These are phyloP conservation scores for Fraxinus platypoda DNA, from an alignment of 305 asterid genomes.

Conservation along the genomic window DNA sequence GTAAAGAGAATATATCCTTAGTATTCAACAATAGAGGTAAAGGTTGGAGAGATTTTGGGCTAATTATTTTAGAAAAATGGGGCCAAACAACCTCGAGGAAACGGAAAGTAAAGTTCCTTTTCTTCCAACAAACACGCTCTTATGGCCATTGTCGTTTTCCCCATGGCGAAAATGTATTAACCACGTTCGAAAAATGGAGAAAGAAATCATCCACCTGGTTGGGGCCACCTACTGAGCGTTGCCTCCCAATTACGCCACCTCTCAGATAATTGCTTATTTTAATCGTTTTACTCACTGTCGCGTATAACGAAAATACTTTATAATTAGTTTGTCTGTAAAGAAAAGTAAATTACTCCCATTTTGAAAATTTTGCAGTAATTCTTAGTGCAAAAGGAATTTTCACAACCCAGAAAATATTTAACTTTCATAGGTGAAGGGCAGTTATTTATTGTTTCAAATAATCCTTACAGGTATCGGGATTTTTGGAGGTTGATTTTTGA, in stretches of 20 bases:
- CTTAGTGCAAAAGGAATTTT: neutral
- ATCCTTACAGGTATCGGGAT: slow-evolving; percentile 15
- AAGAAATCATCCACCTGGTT: neutral
- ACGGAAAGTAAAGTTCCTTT: no score
- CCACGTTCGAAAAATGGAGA: neutral
- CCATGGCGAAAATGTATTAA: no score
- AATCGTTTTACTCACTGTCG: neutral
- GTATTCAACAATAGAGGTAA: no score
- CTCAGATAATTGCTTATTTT: neutral
- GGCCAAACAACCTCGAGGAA: no score
- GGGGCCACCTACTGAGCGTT: neutral
- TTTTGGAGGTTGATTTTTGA: neutral
- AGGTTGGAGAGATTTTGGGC: no score
- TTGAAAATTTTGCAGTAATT: neutral
- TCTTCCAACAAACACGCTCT: neutral
- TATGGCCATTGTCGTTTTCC: neutral
- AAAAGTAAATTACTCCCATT: neutral
- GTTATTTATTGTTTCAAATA: slow-evolving; percentile 30
- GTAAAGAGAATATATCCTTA: no score
- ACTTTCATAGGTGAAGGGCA: neutral
- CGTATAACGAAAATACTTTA: neutral
- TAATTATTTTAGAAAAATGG: no score
- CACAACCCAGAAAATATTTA: neutral
- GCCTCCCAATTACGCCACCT: neutral
- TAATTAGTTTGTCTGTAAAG: neutral